phyloP scores from a whole-genome alignment of 2,329 filamentous ascomycete species.

The Cercospora zeina region DNA sequence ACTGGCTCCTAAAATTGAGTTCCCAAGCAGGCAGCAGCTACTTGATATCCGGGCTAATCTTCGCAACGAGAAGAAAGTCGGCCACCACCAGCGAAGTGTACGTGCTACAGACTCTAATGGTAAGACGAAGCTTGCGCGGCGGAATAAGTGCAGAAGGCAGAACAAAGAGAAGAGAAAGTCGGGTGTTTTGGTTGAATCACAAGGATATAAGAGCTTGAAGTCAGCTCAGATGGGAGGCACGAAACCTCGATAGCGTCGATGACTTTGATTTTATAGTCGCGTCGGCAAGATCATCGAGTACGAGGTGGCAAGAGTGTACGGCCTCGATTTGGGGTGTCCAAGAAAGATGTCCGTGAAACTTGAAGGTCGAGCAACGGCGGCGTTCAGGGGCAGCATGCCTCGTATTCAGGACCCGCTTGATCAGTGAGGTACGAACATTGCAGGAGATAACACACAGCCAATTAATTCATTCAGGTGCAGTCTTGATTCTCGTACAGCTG shows the following conservation, averaged over 20 bases:
- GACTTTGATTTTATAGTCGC: too few relatives aligned
- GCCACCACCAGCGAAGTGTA: background rate
- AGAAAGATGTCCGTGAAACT: too few relatives aligned
- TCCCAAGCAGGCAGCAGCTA: background rate
- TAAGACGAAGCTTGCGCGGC: background rate
- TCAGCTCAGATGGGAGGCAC: too few relatives aligned
- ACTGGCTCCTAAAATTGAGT: background rate
- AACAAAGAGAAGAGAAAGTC: background rate
- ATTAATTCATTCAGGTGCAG: background rate
- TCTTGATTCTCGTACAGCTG: conserved; percentile 9
- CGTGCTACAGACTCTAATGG: background rate
- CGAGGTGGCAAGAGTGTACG: too few relatives aligned
- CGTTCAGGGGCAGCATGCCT: background rate
- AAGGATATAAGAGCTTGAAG: too few relatives aligned
- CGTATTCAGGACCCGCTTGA: conserved; percentile 1
- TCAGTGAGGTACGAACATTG: background rate
- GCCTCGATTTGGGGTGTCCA: too few relatives aligned
- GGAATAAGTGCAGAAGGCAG: conserved; percentile 4
- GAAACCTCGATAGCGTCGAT: too few relatives aligned
- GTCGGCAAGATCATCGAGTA: too few relatives aligned
- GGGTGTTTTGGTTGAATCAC: background rate
- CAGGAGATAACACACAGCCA: background rate
- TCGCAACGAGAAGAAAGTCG: background rate
- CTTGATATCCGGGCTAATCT: background rate
- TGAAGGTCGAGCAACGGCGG: too few relatives aligned